These are phyloP conservation scores for Oryza australiensis DNA, from an alignment of 176 grass and related monocot genomes.

Conservation along the genomic window DNA sequence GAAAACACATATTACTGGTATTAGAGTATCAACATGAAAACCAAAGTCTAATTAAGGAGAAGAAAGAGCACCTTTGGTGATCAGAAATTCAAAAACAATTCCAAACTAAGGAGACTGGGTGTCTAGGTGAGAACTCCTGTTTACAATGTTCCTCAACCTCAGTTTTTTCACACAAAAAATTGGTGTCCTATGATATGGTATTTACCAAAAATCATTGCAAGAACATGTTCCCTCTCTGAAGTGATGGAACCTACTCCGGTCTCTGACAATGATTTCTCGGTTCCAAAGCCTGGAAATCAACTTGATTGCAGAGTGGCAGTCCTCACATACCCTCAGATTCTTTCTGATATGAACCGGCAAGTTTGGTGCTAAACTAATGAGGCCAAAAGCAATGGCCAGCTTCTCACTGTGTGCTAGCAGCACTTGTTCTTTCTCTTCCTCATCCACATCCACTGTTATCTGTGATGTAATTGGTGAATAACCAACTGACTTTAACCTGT, in stretches of 20 bases:
- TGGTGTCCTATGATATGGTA: neutral
- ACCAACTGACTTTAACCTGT: conserved; percentile 42
- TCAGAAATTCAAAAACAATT: conserved; percentile 9
- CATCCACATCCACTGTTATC: conserved; percentile 46
- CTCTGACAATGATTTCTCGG: conserved; percentile 14
- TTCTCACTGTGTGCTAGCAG: conserved; percentile 30
- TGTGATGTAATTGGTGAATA: conserved; percentile 42
- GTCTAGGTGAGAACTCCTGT: neutral
- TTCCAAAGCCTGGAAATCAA: conserved; percentile 55
- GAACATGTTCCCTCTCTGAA: conserved; percentile 24
- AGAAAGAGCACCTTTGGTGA: conserved; percentile 17
- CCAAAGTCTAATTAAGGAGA: neutral
- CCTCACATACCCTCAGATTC: conserved; percentile 15
- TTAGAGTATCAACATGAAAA: conserved; percentile 1
- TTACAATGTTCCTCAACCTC: neutral
- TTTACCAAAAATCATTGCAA: conserved; percentile 33
- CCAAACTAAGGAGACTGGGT: neutral
- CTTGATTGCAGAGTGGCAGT: conserved; percentile 22
- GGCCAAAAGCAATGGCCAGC: conserved; percentile 31
- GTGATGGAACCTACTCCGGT: conserved; percentile 25
- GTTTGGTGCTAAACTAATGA: conserved; percentile 21
- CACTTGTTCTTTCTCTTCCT: conserved; percentile 31
- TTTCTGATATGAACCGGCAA: conserved; percentile 18
- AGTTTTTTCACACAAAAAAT: conserved; percentile 5
- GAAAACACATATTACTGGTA: neutral